Evolutionary conservation across 1,139 yeast species (phyloP).

Genomic region (Candida tetrigidarum): DNA sequence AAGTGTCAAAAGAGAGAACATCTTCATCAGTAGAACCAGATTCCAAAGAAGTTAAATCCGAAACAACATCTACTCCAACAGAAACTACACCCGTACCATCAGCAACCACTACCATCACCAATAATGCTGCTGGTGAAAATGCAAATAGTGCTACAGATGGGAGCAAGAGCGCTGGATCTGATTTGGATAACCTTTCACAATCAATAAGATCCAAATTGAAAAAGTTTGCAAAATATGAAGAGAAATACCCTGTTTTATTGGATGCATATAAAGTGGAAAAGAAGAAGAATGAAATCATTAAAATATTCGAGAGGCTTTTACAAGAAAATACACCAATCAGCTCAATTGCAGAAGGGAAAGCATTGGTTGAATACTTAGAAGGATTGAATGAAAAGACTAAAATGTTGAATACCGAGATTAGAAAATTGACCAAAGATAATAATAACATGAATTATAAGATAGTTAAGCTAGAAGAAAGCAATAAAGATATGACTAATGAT

Average conservation of each 20-base stretch:
- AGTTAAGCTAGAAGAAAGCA: slow-evolving; percentile 22
- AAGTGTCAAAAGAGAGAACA: slow-evolving; percentile 13
- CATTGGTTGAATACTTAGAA: slow-evolving; percentile 69
- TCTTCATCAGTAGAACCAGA: slow-evolving; percentile 5
- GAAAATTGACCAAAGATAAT: slow-evolving; percentile 26
- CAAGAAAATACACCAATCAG: slow-evolving; percentile 83
- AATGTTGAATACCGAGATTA: slow-evolving; percentile 58
- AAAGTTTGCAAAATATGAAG: slow-evolving; percentile 87
- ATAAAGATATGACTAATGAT: slow-evolving; percentile 21
- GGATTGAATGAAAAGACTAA: slow-evolving; percentile 66
- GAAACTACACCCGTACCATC: slow-evolving; percentile 41
- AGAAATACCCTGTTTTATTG: slow-evolving; percentile 79
- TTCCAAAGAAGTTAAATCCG: slow-evolving; percentile 9
- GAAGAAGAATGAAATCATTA: slow-evolving; percentile 64
- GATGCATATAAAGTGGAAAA: slow-evolving; percentile 88
- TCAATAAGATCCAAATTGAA: slow-evolving; percentile 64
- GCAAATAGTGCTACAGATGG: neutral
- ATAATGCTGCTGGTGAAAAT: neutral
- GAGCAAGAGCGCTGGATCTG: neutral
- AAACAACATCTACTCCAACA: neutral
- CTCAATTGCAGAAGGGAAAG: slow-evolving; percentile 70
- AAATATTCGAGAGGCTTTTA: slow-evolving; percentile 68
- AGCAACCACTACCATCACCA: neutral
- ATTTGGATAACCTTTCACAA: slow-evolving; percentile 48
- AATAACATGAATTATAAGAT: slow-evolving; percentile 27